Evolutionary conservation across 1,284 basidiomycete species (phyloP).

Genomic region (Tilletia walkeri): DNA sequence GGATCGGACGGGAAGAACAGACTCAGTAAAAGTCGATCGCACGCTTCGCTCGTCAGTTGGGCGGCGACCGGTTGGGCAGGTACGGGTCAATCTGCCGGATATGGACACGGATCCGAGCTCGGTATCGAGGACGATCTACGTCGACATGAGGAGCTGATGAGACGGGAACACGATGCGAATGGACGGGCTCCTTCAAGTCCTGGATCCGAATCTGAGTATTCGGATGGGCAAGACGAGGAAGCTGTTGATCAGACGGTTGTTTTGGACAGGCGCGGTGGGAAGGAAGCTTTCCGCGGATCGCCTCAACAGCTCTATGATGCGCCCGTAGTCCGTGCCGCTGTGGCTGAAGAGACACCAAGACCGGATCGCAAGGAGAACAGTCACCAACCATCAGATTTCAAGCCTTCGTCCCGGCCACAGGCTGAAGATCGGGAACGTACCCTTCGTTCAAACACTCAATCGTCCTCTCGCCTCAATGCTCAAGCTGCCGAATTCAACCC

Average conservation of each 20-base stretch:
- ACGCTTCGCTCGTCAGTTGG: conserved; percentile 13
- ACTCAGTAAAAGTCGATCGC: conserved; percentile 15
- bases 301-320: conserved; percentile 11
- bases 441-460: conserved; percentile 10
- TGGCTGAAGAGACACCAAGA: background rate
- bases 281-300: background rate
- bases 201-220: background rate
- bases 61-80: conserved; percentile 12
- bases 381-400: background rate
- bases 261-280: no score
- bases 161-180: background rate
- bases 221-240: conserved; percentile 3
- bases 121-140: background rate
- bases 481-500: conserved; percentile 9
- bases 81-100: background rate
- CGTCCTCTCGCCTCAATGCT: conserved; percentile 10
- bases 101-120: background rate
- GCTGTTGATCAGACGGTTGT: background rate
- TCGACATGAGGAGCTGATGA: background rate
- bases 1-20: background rate
- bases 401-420: background rate
- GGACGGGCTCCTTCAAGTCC: background rate
- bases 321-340: background rate
- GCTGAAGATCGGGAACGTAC: background rate
- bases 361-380: background rate